A percentile compares a stretch with the other conserved stretches of the same genome.
phyloP scores from a whole-genome alignment of 1,284 basidiomycete species.

The Coniophora puteana region DNA sequence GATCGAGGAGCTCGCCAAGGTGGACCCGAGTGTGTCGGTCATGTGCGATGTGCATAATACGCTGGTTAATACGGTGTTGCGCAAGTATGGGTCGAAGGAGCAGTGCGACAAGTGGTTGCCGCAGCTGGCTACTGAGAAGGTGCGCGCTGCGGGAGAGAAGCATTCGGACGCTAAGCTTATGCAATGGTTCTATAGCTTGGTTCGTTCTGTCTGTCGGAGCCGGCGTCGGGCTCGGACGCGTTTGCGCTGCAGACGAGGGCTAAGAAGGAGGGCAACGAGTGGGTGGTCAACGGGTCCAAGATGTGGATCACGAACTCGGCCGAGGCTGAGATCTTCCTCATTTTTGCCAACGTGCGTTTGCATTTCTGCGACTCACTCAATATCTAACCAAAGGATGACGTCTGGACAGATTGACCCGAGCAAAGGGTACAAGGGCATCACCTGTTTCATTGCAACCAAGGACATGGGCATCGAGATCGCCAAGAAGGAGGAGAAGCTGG shows the following conservation, averaged over 20 bases:
- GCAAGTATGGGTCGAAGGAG: slow-evolving; percentile 82
- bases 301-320: slow-evolving; percentile 99
- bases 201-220: slow-evolving; percentile 94
- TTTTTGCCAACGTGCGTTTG: slow-evolving; percentile 83
- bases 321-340: slow-evolving; percentile 92
- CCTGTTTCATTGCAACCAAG: slow-evolving; percentile 94
- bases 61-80: slow-evolving; percentile 92
- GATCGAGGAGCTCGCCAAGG: slow-evolving; percentile 95
- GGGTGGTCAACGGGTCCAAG: slow-evolving; percentile 92
- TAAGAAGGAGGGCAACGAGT: slow-evolving; percentile 80
- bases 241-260: slow-evolving; percentile 95
- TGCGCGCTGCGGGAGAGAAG: slow-evolving; percentile 26
- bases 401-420: slow-evolving; percentile 79
- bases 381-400: neutral
- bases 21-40: slow-evolving; percentile 96
- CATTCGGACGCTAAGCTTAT: slow-evolving; percentile 2
- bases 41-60: slow-evolving; percentile 99
- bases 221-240: slow-evolving; percentile 92
- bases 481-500: slow-evolving; percentile 99
- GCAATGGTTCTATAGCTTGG: slow-evolving; percentile 64
- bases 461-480: slow-evolving; percentile 97
- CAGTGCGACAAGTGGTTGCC: slow-evolving; percentile 92
- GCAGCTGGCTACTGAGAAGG: slow-evolving; percentile 75
- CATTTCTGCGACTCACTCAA: neutral
- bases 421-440: slow-evolving; percentile 99